phyloP scores from a whole-genome alignment of 2,329 filamentous ascomycete genomes.

The Aspergillus sp. region DNA sequence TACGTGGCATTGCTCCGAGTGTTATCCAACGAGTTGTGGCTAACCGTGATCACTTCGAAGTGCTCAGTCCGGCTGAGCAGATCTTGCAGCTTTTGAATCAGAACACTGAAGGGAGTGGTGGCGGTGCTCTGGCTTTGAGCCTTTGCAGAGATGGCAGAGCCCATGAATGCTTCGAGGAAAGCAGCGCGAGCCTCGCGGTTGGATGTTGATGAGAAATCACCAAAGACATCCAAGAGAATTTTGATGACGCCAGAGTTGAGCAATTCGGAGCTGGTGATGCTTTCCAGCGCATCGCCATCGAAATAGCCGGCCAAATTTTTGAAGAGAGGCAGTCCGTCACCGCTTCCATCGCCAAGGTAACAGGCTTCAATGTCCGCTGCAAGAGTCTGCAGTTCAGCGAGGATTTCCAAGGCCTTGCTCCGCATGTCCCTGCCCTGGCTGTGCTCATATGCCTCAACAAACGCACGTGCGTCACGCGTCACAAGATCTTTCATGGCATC shows the following conservation, averaged over 20 bases:
- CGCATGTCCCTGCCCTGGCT: slow-evolving; percentile 72
- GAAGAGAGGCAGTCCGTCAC: slow-evolving; percentile 66
- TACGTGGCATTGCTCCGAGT: slow-evolving; percentile 88
- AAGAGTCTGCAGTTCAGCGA: slow-evolving; percentile 68
- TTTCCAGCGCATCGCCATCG: slow-evolving; percentile 81
- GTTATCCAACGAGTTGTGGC: slow-evolving; percentile 85
- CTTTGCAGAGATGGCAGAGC: slow-evolving; percentile 59
- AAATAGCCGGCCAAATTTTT: slow-evolving; percentile 76
- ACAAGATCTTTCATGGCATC: slow-evolving; percentile 68
- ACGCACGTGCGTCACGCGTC: slow-evolving; percentile 72
- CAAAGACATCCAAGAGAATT: slow-evolving; percentile 78
- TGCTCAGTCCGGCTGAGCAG: slow-evolving; percentile 94
- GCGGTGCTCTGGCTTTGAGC: slow-evolving; percentile 64
- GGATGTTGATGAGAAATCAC: slow-evolving; percentile 55
- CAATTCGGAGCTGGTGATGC: slow-evolving; percentile 92
- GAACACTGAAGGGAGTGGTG: slow-evolving; percentile 80
- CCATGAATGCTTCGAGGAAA: slow-evolving; percentile 93
- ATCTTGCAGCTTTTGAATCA: slow-evolving; percentile 94
- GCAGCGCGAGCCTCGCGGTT: slow-evolving; percentile 65
- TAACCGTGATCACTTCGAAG: slow-evolving; percentile 95
- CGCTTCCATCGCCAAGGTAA: slow-evolving; percentile 53
- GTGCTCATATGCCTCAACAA: slow-evolving; percentile 78
- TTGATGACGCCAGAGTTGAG: slow-evolving; percentile 87
- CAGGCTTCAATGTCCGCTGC: slow-evolving; percentile 69
- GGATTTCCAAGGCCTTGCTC: slow-evolving; percentile 72